Conservation (phyloP, 257 asterid species). For the Mitragyna speciosa region DNA sequence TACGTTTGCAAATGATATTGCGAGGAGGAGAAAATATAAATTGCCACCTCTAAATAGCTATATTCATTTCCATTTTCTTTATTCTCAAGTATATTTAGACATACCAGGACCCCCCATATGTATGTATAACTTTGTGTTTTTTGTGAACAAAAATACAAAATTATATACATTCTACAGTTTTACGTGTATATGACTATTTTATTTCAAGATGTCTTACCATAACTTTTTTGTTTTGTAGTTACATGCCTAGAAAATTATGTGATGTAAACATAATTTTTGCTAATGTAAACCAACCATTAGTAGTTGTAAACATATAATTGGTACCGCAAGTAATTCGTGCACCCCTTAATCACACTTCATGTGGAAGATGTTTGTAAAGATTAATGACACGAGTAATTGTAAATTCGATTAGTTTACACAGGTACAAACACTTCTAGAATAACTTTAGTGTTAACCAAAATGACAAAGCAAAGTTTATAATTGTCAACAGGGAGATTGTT, state of each 20-base stretch:
- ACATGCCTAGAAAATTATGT: no score
- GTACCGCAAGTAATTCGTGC: no score
- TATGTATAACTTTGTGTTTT: no score
- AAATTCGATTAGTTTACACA: background rate
- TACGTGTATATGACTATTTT: no score
- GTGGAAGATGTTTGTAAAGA: background rate
- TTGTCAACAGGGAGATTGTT: background rate
- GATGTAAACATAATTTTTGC: no score
- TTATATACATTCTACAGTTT: no score
- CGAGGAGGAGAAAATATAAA: background rate
- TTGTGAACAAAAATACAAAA: no score
- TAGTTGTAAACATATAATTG: no score
- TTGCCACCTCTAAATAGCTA: background rate
- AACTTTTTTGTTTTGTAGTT: no score
- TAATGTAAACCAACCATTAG: no score
- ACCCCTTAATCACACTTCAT: background rate
- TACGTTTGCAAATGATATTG: background rate
- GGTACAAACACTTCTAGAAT: background rate
- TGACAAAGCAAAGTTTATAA: background rate
- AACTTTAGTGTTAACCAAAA: no score
- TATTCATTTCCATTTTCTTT: background rate
- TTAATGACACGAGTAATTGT: background rate
- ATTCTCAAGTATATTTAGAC: background rate
- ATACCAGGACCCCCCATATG: background rate
- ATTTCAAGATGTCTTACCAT: no score